These are phyloP conservation scores for Gossypium thurberi DNA, from an alignment of 345 rosid genomes.

Conservation along the genomic window DNA sequence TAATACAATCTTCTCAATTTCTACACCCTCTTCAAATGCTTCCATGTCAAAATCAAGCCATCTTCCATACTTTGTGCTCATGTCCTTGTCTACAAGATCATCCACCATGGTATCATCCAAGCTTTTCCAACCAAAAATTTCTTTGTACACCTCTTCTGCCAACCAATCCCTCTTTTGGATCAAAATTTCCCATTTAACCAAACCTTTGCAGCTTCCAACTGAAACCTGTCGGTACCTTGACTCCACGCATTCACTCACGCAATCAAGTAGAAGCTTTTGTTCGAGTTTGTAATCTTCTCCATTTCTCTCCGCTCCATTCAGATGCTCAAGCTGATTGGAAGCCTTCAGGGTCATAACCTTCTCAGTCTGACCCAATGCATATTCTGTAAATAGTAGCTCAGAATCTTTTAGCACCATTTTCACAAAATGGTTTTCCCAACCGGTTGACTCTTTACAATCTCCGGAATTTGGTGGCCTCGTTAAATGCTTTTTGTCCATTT, in stretches of 20 bases:
- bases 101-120: constrained; percentile 70
- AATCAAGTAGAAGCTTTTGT: constrained; percentile 52
- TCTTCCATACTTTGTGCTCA: constrained; percentile 53
- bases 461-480: constrained; percentile 17
- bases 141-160: constrained; percentile 56
- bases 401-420: constrained; percentile 37
- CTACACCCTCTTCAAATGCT: constrained; percentile 57
- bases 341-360: constrained; percentile 31
- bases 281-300: constrained; percentile 39
- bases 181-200: constrained; percentile 29
- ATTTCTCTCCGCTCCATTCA: constrained; percentile 17
- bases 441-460: constrained; percentile 21
- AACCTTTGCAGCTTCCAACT: constrained; percentile 43
- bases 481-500: constrained; percentile 14
- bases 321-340: constrained; percentile 47
- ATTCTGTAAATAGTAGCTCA: constrained; percentile 38
- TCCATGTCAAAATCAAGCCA: constrained; percentile 71
- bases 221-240: constrained; percentile 25
- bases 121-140: constrained; percentile 41
- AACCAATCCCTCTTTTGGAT: constrained; percentile 38
- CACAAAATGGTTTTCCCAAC: constrained; percentile 60
- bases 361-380: constrained; percentile 31
- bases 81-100: constrained; percentile 73
- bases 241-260: constrained; percentile 42
- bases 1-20: constrained; percentile 54